Conservation (phyloP, 805 yeast genomes). For the Starmerella apis region DNA sequence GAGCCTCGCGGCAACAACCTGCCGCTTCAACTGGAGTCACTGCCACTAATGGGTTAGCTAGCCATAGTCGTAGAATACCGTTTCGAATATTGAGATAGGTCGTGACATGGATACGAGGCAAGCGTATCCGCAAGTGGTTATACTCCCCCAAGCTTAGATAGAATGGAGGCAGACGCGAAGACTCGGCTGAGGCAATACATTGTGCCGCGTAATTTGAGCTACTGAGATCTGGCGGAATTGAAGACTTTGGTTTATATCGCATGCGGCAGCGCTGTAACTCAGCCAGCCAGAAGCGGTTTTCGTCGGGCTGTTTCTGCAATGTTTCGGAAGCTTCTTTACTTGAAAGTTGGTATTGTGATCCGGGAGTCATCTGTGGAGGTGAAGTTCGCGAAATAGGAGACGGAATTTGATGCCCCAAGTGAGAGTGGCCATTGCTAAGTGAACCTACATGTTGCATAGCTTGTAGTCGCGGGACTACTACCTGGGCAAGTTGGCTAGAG, state of each 20-base stretch:
- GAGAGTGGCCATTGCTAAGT: background rate
- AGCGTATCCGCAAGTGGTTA: slow-evolving; percentile 29
- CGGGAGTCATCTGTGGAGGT: slow-evolving; percentile 3
- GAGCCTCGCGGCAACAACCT: slow-evolving; percentile 35
- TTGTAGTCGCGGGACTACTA: background rate
- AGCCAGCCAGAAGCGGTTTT: background rate
- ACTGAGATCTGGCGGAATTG: slow-evolving; percentile 34
- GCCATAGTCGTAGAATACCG: slow-evolving; percentile 36
- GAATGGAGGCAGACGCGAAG: slow-evolving; percentile 35
- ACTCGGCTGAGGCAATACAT: slow-evolving; percentile 35
- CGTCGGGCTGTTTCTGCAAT: background rate
- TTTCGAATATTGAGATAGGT: slow-evolving; percentile 37
- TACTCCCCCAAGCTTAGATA: slow-evolving; percentile 33
- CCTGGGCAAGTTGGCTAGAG: background rate
- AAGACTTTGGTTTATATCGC: slow-evolving; percentile 33
- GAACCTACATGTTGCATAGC: slow-evolving; percentile 5
- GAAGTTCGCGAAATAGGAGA: background rate
- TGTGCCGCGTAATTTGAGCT: slow-evolving; percentile 33
- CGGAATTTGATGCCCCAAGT: background rate
- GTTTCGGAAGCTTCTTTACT: background rate
- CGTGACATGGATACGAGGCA: slow-evolving; percentile 34
- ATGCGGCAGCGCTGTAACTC: slow-evolving; percentile 11
- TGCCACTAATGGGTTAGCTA: slow-evolving; percentile 35
- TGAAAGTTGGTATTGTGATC: slow-evolving; percentile 3
- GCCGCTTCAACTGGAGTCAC: slow-evolving; percentile 37